Base-by-base conservation (phyloP, 164 flowering plant genomes). In the Litsea cubeba region DNA sequence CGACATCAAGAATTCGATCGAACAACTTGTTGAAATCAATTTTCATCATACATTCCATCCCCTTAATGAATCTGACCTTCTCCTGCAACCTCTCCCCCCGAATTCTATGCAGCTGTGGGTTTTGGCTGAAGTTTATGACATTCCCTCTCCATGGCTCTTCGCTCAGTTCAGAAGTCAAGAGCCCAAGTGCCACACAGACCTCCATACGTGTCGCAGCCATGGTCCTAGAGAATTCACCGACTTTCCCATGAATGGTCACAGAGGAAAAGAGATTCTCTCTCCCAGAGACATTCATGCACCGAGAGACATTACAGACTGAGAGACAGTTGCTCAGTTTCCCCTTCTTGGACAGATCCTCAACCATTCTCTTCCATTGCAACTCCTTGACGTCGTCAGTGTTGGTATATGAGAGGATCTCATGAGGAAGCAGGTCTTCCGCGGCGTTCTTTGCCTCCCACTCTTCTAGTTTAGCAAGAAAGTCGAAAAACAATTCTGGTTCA, bases 351-450 rank as follows among this genome's bases (percentile, higher is more conserved):
- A 81, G 62, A 60, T 83, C 87, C 0, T 81, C 82, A 60, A 85
- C 85, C 82, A 84, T 85, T 66, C 87, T 74, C 71, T 58, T 40
- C 90, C 90, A 87, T 68, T 85, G 88, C 46, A 85, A 77, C 80
- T 85, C 90, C 3, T 81, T 85, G 49, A 83, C 87, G 58, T 75
- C 28, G 8, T 73, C 82, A 0, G 2, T 68, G 3, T 79, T 69
- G 6, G 72, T 3, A 49, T 80, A 15, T 17, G 69, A 26, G 35
- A 88, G 24, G 22, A 88, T 83, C 83, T 85, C 85, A 65, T 88
- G 88, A 0, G 91, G 87, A 32, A 86, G 88, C 74, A 86, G 69
- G 22, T 85, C 91, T 14, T 89, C 89, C 0, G 87, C 84, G 0
- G 88, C 86, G 28, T 86, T 85, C 78, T 72, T 88, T 3, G 85